Base-by-base conservation (phyloP, 805 yeast species). In the Sugiyamaella americana region DNA sequence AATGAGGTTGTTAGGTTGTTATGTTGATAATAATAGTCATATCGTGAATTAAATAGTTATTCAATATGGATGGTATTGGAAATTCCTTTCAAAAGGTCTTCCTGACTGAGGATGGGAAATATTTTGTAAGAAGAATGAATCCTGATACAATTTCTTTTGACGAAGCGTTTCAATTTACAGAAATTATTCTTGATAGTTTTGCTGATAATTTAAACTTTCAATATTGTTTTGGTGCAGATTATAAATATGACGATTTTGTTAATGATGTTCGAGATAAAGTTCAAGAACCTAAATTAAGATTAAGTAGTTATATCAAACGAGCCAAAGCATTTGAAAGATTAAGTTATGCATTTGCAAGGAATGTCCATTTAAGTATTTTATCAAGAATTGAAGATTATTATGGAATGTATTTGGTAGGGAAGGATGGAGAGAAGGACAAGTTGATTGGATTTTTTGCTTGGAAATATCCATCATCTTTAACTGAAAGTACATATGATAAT, bases 261-360 rank as follows among this genome's bases (percentile, higher is more conserved):
- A 18, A 22, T 10, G 26, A 18, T 13, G 42, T 44, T 21, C 32
- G 44, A 4, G 45, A 39, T 13, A 30, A 40, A 8, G 47, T 44
- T 5, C 29, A 35, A 8, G 54, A 48, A 35, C 53, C 53, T 10
- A 19, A 45, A 2, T 40, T 38, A 22, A 13, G 55, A 20, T 41
- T 51, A 21, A 32, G 40, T 13, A 46, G 24, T 26, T 38, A 41
- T 23, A 40, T 37, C 3, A 43, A 18, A 6, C 32, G 40, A 20
- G 46, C 55, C 5, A 32, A 36, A 19, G n/a, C 43, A 11, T 35
- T 42, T 35, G 36, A 36, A 32, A 26, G 40, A 17, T 23, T 46
- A 40, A 40, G 41, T 8, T 21, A 46, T 32, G 38, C 41, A 8
- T 46, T 32, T 40, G 49, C 50, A 2, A 41, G 52, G 13, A 22